These are phyloP conservation scores for Penicillium cataractarum DNA, from an alignment of 495 filamentous ascomycete genomes.

Conservation along the genomic window DNA sequence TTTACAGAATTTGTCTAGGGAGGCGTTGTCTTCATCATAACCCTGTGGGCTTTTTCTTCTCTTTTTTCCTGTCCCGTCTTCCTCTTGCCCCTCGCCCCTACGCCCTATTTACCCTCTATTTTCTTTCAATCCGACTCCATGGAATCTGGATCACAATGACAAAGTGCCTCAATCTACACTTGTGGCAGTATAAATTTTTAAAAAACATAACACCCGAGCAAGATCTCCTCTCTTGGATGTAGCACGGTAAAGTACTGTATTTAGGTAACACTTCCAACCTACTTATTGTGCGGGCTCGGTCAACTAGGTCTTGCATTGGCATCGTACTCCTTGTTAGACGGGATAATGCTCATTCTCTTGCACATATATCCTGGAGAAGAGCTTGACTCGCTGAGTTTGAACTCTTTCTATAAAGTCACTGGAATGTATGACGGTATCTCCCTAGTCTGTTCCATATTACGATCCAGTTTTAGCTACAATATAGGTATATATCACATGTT, in stretches of 20 bases:
- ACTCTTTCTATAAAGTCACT: too few relatives aligned
- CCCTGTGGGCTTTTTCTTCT: conserved; percentile 50
- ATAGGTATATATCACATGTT: too few relatives aligned
- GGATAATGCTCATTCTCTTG: too few relatives aligned
- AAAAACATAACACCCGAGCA: conserved; percentile 20
- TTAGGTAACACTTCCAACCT: not conserved
- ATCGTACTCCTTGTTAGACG: too few relatives aligned
- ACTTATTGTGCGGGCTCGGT: too few relatives aligned
- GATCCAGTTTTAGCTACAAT: too few relatives aligned
- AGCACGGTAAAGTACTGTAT: not conserved
- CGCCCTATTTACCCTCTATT: conserved; percentile 18
- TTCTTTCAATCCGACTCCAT: conserved; percentile 25
- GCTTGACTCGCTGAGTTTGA: too few relatives aligned
- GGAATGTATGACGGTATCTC: too few relatives aligned
- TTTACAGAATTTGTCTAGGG: conserved; percentile 57
- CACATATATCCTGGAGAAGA: too few relatives aligned
- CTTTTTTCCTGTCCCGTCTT: conserved; percentile 16
- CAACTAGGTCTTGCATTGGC: too few relatives aligned
- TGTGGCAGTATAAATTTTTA: conserved; percentile 35
- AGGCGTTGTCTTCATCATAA: conserved; percentile 56
- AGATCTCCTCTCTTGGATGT: conserved; percentile 12
- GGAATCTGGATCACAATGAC: conserved; percentile 32
- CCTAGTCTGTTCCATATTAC: too few relatives aligned
- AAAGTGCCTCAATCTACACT: conserved; percentile 18
- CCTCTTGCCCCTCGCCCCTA: conserved; percentile 15